Evolutionary conservation across 78 protist species (phyloP).

Genomic region (Trichosphaerium sp.): DNA sequence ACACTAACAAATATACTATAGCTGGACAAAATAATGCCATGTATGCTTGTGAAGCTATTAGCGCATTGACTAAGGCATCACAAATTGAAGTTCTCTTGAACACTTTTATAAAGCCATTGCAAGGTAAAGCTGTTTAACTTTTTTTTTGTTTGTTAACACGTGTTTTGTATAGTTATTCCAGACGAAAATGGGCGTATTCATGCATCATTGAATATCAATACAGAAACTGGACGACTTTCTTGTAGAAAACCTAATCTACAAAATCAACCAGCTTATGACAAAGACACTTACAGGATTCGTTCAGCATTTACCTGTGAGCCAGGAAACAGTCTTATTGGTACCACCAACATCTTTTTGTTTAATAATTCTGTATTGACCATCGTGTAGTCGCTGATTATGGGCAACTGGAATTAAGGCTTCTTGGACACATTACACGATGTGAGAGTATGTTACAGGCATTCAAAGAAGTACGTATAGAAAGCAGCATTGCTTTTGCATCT

Average conservation of each 20-base stretch:
- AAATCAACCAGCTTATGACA: conserved; percentile 80
- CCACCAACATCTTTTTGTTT: too few species aligned
- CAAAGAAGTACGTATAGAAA: too few species aligned
- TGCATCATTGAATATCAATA: conserved; percentile 65
- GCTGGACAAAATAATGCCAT: too few species aligned
- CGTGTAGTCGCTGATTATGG: conserved; percentile 71
- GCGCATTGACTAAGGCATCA: conserved; percentile 12
- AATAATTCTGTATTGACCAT: too few species aligned
- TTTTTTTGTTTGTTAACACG: too few species aligned
- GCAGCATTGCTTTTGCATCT: too few species aligned
- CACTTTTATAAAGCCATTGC: conserved; percentile 61
- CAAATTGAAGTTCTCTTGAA: conserved; percentile 45
- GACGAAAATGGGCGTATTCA: conserved; percentile 48
- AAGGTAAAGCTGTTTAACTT: too few species aligned
- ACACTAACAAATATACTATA: too few species aligned
- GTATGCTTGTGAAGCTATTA: conserved; percentile 47
- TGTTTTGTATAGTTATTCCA: too few species aligned
- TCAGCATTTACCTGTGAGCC: conserved; percentile 33
- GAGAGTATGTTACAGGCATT: too few species aligned
- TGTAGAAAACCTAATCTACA: conserved; percentile 75
- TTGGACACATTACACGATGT: conserved; percentile 37
- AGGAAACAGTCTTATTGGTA: conserved; percentile 39
- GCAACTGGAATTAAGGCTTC: conserved; percentile 50
- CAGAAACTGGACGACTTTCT: conserved; percentile 68
- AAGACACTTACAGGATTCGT: conserved; percentile 53